A percentile compares a stretch with the other conserved stretches of the same genome.
Conservation (phyloP, 306 rosid genomes). For the Rosa chinensis region DNA sequence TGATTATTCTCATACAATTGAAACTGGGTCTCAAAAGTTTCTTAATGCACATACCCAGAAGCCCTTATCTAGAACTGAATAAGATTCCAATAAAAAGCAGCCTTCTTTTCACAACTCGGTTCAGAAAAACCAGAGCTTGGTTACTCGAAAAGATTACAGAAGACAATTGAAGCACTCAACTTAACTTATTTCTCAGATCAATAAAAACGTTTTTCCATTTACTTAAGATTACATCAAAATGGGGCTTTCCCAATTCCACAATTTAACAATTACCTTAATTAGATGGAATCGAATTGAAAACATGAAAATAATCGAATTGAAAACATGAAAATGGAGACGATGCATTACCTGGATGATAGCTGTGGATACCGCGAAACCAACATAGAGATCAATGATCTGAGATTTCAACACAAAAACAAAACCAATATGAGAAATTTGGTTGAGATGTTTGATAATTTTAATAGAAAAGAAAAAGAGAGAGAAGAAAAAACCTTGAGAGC, state of each 20-base stretch:
- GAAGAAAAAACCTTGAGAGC: constrained; percentile 57
- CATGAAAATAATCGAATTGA: no score
- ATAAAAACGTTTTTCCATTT: no score
- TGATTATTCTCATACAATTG: background rate
- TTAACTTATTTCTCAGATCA: no score
- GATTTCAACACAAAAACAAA: background rate
- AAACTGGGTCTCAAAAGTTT: background rate
- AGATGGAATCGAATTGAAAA: no score
- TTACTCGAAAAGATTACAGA: background rate
- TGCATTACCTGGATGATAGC: constrained; percentile 72
- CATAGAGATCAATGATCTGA: constrained; percentile 89
- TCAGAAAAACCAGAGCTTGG: constrained; percentile 20
- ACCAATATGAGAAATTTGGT: background rate
- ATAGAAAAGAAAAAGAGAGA: constrained; percentile 7
- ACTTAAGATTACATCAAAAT: background rate
- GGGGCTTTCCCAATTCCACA: background rate
- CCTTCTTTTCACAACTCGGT: background rate
- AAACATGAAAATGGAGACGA: background rate
- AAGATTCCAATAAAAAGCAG: background rate
- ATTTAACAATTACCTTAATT: background rate
- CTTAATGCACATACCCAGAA: constrained; percentile 10
- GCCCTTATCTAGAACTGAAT: background rate
- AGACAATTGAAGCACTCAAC: no score
- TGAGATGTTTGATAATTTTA: background rate
- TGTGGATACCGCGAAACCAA: constrained; percentile 63